Evolutionary conservation across 768 basidiomycete species (phyloP).

Genomic region (Hypholoma sublateritium): DNA sequence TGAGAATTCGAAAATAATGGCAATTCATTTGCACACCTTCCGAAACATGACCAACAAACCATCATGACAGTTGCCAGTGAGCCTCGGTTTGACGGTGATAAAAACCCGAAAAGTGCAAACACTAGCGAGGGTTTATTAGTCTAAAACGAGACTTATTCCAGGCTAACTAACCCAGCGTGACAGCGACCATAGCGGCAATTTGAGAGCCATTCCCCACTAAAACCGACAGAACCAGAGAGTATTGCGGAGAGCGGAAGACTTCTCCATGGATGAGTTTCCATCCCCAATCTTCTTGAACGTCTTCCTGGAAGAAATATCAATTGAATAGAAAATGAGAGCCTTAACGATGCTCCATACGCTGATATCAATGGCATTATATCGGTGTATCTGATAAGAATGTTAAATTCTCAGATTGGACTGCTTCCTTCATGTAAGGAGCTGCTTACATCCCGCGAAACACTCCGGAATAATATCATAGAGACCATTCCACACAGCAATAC

Average conservation of each 20-base stretch:
- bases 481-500: conserved; percentile 93
- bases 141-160: neutral
- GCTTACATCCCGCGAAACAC: conserved; percentile 84
- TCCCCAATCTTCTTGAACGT: conserved; percentile 96
- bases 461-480: conserved; percentile 83
- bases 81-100: conserved; percentile 94
- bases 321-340: neutral
- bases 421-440: neutral
- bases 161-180: conserved; percentile 44
- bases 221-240: conserved; percentile 77
- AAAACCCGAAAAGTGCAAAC: conserved; percentile 89
- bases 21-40: conserved; percentile 49
- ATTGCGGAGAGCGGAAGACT: conserved; percentile 83
- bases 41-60: conserved; percentile 93
- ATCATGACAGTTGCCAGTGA: conserved; percentile 93
- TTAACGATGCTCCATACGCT: conserved; percentile 48
- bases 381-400: conserved; percentile 57
- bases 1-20: conserved; percentile 2
- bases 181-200: conserved; percentile 79
- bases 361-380: conserved; percentile 95
- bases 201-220: conserved; percentile 92
- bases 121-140: conserved; percentile 42
- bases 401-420: neutral
- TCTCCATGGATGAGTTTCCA: conserved; percentile 99
- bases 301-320: conserved; percentile 54